Evolutionary conservation across 2,329 filamentous ascomycete species (phyloP).

Genomic region (Diaporthe amygdali): DNA sequence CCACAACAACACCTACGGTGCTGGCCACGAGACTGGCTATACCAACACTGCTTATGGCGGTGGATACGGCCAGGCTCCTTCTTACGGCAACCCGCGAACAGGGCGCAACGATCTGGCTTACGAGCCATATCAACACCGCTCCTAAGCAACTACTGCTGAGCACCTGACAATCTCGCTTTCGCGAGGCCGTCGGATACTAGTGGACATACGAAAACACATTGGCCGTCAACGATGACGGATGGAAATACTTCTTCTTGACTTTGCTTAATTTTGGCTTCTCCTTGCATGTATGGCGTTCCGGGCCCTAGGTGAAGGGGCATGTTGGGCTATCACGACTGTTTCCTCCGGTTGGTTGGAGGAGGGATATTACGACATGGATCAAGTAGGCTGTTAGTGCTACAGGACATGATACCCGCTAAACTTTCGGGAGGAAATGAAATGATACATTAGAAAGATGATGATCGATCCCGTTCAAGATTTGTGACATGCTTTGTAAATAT

Average conservation of each 20-base stretch:
- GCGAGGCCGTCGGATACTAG: background rate
- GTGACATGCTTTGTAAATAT: background rate
- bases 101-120: slow-evolving; percentile 56
- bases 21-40: background rate
- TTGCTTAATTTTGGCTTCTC: background rate
- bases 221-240: background rate
- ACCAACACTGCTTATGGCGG: slow-evolving; percentile 2
- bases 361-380: slow-evolving; percentile 9
- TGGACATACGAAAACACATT: background rate
- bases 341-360: background rate
- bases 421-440: slow-evolving; percentile 4
- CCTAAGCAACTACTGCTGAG: slow-evolving; percentile 41
- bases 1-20: slow-evolving; percentile 26
- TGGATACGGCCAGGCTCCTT: background rate
- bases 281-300: slow-evolving; percentile 25
- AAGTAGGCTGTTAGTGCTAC: slow-evolving; percentile 19
- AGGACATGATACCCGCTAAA: slow-evolving; percentile 23
- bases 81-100: background rate
- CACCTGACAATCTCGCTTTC: background rate
- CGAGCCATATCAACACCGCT: slow-evolving; percentile 67
- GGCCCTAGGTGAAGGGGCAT: background rate
- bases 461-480: background rate
- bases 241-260: background rate
- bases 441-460: background rate
- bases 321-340: slow-evolving; percentile 6